Evolutionary conservation across 129 eudicot genomes (phyloP).

Genomic region (Flaveria bidentis): DNA sequence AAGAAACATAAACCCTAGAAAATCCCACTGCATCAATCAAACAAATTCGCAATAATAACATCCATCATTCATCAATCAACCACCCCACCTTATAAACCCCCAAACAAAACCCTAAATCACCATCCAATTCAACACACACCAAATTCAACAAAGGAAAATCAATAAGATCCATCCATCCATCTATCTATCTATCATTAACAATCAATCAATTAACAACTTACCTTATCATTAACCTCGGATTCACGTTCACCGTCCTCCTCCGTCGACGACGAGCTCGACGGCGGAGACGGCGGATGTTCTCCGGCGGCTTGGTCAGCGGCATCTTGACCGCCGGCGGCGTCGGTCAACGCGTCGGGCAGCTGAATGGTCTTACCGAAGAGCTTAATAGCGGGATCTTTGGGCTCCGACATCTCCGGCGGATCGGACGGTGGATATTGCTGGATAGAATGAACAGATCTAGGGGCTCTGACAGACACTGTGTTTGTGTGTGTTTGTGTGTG

Average conservation of each 20-base stretch:
- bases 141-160: not conserved
- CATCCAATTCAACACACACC: conserved; percentile 2
- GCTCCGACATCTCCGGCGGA: conserved; percentile 48
- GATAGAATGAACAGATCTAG: conserved; percentile 35
- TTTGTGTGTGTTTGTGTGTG: not conserved
- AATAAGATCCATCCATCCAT: conserved; percentile 21
- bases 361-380: conserved; percentile 78
- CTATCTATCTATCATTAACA: no score
- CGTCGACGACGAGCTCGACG: conserved; percentile 45
- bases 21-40: not conserved
- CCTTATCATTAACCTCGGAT: conserved; percentile 35
- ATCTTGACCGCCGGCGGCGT: conserved; percentile 14
- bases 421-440: conserved; percentile 28
- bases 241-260: conserved; percentile 34
- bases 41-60: not conserved
- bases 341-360: conserved; percentile 48
- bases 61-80: not conserved
- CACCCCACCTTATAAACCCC: not conserved
- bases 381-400: conserved; percentile 72
- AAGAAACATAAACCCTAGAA: conserved; percentile 27
- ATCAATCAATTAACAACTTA: not conserved
- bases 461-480: not conserved
- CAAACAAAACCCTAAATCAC: conserved; percentile 21
- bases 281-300: conserved; percentile 38
- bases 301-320: not conserved